Evolutionary conservation across 2,329 filamentous ascomycete species (phyloP), one percentile per base, ranked within the genome.

Genomic region (Truncatella angustata): DNA sequence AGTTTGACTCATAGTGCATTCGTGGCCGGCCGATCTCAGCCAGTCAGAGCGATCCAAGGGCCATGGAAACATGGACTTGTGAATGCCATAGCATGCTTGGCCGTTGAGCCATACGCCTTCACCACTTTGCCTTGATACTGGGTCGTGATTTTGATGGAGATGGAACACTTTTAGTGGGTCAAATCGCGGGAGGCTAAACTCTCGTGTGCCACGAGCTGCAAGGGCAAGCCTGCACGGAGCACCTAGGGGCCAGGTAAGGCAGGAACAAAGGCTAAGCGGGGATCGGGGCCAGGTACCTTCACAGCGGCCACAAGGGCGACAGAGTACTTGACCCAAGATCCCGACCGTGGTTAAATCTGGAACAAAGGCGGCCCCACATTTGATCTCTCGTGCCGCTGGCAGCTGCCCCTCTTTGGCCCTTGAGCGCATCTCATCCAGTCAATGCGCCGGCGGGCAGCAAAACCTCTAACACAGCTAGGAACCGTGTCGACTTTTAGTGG

Each of bases 341-440:
- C 43, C 18, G 20, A n/a, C 46, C 32, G 14, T 16, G 34, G 48
- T 23, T 7, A 16, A 50, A 35, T 51, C 49, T 51, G 49, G 49
- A 51, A 51, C 49, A 51, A 43, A 39, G 49, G 40, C 3, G 40
- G n/a, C 45, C 24, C 34, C 28, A 39, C 50, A 35, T 24, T 37
- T 45, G 43, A 34, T 48, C 35, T 36, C 20, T 50, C 39, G 47
- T 36, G 16, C 47, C 47, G 26, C 47, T 42, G 23, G 21, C 28
- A 40, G 20, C 43, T 46, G 43, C 20, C 36, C 34, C 34, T 37
- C 43, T 26, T 32, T 45, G 12, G 32, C 23, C 47, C 34, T 20
- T 47, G 34, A 42, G 20, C 18, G 52, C 49, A 3, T 34, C 42
- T 46, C 43, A 36, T 47, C 52, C 52, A 54, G 52, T 54, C 52